Evolutionary conservation across 805 yeast species (phyloP).

Genomic region (Zygosaccharomyces siamensis): DNA sequence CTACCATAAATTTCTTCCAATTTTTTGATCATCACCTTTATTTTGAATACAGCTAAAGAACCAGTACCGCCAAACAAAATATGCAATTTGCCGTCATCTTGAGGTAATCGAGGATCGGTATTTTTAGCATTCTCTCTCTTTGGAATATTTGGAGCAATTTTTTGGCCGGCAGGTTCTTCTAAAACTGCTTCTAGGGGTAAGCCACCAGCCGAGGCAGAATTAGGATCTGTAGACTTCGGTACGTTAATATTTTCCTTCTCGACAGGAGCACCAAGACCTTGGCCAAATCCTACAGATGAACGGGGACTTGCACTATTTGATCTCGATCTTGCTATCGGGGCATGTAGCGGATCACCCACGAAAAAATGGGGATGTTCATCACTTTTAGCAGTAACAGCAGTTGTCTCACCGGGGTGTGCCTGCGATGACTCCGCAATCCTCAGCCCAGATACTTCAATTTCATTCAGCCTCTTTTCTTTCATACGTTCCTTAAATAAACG

Average conservation of each 20-base stretch:
- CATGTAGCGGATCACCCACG: constrained; percentile 61
- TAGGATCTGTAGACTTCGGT: constrained; percentile 5
- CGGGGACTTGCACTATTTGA: constrained; percentile 22
- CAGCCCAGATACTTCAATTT: not conserved
- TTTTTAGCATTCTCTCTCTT: constrained; percentile 43
- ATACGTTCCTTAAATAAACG: constrained; percentile 8
- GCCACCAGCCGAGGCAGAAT: not conserved
- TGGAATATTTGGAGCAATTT: constrained; percentile 17
- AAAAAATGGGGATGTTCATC: constrained; percentile 76
- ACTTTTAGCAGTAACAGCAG: constrained; percentile 2
- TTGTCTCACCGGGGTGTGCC: not conserved
- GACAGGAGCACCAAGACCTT: not conserved
- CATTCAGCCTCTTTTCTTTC: constrained; percentile 1
- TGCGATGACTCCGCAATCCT: not conserved
- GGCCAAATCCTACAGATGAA: constrained; percentile 13
- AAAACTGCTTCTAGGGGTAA: constrained; percentile 10
- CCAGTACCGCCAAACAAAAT: constrained; percentile 86
- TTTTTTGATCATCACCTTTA: constrained; percentile 73
- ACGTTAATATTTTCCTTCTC: constrained; percentile 11
- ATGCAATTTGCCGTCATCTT: constrained; percentile 86
- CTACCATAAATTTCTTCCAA: constrained; percentile 74
- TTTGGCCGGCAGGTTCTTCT: constrained; percentile 13
- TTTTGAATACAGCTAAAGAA: constrained; percentile 75
- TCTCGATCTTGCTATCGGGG: constrained; percentile 23
- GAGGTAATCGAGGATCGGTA: constrained; percentile 59